Base-by-base conservation (phyloP, 2,329 filamentous ascomycete genomes). In the Epichloe sibirici region DNA sequence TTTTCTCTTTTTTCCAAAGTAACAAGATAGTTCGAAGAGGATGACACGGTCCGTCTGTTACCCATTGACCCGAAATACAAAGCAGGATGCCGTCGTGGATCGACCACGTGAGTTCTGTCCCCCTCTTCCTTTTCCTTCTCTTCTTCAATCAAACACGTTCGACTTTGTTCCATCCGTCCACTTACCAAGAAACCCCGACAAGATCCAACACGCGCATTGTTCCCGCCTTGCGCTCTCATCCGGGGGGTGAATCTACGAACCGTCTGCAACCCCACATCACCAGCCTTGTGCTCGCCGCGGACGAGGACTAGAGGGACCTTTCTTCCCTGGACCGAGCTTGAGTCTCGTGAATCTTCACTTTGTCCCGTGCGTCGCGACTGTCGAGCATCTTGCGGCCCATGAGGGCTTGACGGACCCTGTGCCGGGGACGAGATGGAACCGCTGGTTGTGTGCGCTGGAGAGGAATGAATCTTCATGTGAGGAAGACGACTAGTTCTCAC, bases 11-110 rank as follows among this genome's bases (percentile, higher is more conserved):
- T 5, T 46, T 12, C 23, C 7, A 46, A n/a, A 40, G 7, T 17
- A 7, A 28, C 28, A 8, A 28, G 28, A 43, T 34, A 65, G 81
- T 76, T 93, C 38, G 89, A 94, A 62, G 90, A 95, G 31, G 73
- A 79, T 35, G 66, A 74, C 28, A 79, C 79, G 1, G 70, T 75
- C 4, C 68, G 79, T 6, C 70, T 94, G 7, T 72, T 90, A 31
- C 87, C 87, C 1, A 70, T 74, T 0, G 77, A 76, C 61, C 74
- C 86, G 1, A 82, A 85, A 61, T 67, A 82, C 13, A 81, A 83
- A 58, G 89, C 90, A 2, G 81, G 86, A 52, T 88, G 82, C 54
- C 80, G 89, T 69, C 93, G 9, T 95, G 89, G 89, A 77, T 82
- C 28, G 85, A 91, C 58, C 87, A 93, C 71, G 82, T 88, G 69